Evolutionary conservation across 2,329 filamentous ascomycete species (phyloP).

Genomic region (Fusarium mangiferae): DNA sequence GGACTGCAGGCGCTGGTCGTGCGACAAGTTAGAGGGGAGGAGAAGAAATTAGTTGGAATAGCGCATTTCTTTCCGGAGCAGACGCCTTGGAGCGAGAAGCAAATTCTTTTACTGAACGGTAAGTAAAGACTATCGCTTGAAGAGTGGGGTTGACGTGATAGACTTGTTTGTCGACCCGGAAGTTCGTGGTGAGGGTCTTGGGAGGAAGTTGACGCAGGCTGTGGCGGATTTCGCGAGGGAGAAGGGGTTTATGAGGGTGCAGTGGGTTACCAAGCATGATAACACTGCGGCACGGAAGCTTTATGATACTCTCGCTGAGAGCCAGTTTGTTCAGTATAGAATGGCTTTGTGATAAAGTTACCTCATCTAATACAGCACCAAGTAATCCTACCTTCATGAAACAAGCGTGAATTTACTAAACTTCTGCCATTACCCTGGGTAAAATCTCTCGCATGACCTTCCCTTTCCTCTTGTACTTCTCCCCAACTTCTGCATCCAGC

Average conservation of each 20-base stretch:
- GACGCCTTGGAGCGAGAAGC: constrained; percentile 30
- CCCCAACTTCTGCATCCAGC: neutral
- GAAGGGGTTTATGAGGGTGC: constrained; percentile 20
- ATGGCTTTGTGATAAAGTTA: neutral
- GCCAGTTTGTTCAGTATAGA: constrained; percentile 27
- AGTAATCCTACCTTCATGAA: too few species aligned
- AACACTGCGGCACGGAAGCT: constrained; percentile 14
- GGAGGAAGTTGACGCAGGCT: constrained; percentile 16
- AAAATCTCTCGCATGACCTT: neutral
- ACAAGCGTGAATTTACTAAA: rapidly evolving
- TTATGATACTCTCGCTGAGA: constrained; percentile 30
- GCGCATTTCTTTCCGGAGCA: constrained; percentile 35
- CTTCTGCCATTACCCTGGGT: rapidly evolving
- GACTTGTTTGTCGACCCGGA: constrained; percentile 20
- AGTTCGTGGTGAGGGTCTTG: constrained; percentile 5
- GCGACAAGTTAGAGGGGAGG: neutral
- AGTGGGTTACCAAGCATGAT: constrained; percentile 34
- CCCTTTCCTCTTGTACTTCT: neutral
- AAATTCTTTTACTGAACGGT: constrained; percentile 30
- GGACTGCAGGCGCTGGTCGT: constrained; percentile 14
- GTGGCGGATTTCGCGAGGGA: constrained; percentile 22
- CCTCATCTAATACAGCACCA: neutral
- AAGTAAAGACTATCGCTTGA: rapidly evolving
- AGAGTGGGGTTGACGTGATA: neutral
- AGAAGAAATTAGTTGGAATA: constrained; percentile 6